Conservation (phyloP, 75 land plant genomes). For the Chamaecyparis obtusa region DNA sequence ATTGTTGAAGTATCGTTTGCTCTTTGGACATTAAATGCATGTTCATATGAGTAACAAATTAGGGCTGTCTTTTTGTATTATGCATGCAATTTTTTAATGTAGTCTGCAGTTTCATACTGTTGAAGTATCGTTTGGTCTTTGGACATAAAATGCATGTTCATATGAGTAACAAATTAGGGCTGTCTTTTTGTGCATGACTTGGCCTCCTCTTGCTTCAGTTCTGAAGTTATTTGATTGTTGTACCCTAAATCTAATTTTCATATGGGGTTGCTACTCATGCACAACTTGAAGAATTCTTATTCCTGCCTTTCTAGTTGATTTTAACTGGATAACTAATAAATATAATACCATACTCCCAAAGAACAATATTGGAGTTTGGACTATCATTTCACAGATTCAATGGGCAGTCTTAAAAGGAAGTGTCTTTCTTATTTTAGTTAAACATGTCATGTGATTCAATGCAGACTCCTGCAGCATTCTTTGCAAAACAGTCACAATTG, state of each 20-base stretch:
- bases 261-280: too few relatives aligned
- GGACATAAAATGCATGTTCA: not conserved
- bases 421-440: not conserved
- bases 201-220: not conserved
- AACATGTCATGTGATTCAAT: not conserved
- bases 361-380: not conserved
- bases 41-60: not conserved
- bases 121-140: not conserved
- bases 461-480: not conserved
- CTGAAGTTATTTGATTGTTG: not conserved
- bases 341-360: not conserved
- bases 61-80: not conserved
- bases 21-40: not conserved
- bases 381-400: not conserved
- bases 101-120: not conserved
- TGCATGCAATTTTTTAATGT: not conserved
- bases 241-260: too few relatives aligned
- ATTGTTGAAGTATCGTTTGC: not conserved
- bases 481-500: not conserved
- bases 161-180: not conserved
- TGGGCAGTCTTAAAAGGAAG: not conserved
- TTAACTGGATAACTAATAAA: not conserved
- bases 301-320: not conserved
- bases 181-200: not conserved
- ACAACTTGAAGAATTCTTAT: not conserved